Evolutionary conservation across 2,329 filamentous ascomycete species (phyloP).

Genomic region (Fusarium sulawesiense): DNA sequence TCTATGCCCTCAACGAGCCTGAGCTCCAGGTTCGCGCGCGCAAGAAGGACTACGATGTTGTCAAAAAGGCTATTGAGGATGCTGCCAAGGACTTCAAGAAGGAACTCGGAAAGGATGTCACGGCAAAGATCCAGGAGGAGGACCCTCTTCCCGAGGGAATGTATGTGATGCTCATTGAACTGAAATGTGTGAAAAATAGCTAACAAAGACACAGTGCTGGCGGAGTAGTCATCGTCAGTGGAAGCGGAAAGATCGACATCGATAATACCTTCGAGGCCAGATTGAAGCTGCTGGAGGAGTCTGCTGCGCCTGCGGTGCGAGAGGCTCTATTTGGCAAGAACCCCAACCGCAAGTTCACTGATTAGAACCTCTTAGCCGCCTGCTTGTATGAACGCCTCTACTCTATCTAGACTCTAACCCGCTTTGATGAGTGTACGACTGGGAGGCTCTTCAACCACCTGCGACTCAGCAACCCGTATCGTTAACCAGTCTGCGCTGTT

Average conservation of each 20-base stretch:
- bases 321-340: conserved; percentile 93
- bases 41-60: conserved; percentile 80
- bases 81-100: conserved; percentile 88
- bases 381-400: conserved; percentile 18
- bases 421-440: conserved; percentile 33
- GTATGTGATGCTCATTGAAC: conserved; percentile 68
- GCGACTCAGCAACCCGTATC: conserved; percentile 45
- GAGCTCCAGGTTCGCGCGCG: conserved; percentile 79
- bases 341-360: conserved; percentile 93
- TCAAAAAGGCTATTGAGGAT: conserved; percentile 81
- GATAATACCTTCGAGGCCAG: conserved; percentile 98
- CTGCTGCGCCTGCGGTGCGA: conserved; percentile 85
- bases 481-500: conserved; percentile 43
- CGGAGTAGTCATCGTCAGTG: conserved; percentile 82
- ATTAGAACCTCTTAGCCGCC: conserved; percentile 64
- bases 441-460: conserved; percentile 35
- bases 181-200: not conserved
- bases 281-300: conserved; percentile 83
- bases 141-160: conserved; percentile 82
- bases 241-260: conserved; percentile 93
- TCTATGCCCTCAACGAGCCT: conserved; percentile 87
- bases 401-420: conserved; percentile 28
- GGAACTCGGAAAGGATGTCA: conserved; percentile 75
- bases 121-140: conserved; percentile 79
- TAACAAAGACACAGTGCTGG: conserved; percentile 72